These are phyloP conservation scores for Rhizopogon vulgaris DNA, from an alignment of 768 basidiomycete species.

Conservation along the genomic window DNA sequence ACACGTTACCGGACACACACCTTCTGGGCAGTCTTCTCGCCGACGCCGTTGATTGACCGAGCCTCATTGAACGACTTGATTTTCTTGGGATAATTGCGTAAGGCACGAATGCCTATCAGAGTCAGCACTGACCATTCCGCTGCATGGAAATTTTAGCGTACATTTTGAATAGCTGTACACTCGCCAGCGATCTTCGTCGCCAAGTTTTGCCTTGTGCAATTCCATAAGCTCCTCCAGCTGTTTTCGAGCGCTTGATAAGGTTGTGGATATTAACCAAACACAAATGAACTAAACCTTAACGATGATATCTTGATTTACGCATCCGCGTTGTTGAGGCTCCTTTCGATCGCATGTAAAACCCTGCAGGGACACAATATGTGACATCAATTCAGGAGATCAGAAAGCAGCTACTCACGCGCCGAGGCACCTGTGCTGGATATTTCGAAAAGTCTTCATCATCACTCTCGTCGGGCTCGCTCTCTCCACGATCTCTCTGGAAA, in stretches of 20 bases:
- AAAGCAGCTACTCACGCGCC: neutral
- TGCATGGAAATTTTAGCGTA: constrained; percentile 18
- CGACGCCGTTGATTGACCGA: constrained; percentile 52
- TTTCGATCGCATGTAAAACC: constrained; percentile 64
- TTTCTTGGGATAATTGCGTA: constrained; percentile 50
- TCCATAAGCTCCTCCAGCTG: constrained; percentile 64
- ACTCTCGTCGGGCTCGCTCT: constrained; percentile 28
- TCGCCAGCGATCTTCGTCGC: constrained; percentile 63
- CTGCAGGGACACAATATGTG: constrained; percentile 23
- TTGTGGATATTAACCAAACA: neutral
- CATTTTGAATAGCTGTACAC: constrained; percentile 62
- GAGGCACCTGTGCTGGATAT: constrained; percentile 9
- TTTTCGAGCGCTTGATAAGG: neutral
- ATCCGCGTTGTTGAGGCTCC: constrained; percentile 26
- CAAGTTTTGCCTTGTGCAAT: constrained; percentile 55
- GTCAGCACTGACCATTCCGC: constrained; percentile 1
- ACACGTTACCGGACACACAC: constrained; percentile 25
- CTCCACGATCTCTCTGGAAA: constrained; percentile 30
- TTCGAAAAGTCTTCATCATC: constrained; percentile 14
- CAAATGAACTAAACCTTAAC: constrained; percentile 47
- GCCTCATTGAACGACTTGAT: constrained; percentile 60
- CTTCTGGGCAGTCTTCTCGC: constrained; percentile 72
- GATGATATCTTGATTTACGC: constrained; percentile 67
- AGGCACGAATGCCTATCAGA: constrained; percentile 48
- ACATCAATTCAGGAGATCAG: neutral